Evolutionary conservation across 345 rosid species (phyloP), one percentile per base, ranked within the genome.

Genomic region (Erysimum cheiranthoides): DNA sequence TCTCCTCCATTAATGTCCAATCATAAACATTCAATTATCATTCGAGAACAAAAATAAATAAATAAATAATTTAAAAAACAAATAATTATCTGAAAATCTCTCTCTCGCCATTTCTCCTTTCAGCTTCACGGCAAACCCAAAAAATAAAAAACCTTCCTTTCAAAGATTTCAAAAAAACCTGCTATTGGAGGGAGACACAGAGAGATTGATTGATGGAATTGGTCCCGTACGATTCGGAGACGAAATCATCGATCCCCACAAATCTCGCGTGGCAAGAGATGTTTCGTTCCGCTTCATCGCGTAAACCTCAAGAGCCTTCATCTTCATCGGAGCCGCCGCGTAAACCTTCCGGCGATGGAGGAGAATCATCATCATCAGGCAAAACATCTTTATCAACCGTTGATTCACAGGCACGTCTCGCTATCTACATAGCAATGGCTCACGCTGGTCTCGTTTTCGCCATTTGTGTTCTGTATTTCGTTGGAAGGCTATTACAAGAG

Each of bases 401-500:
- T 31, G 96, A 92, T 65, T 85, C 98, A 12, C 90, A 90, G 81
- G 91, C 90, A 7, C 85, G 96, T 31, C 96, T 95, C 79, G 96
- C 99, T 38, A 81, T 95, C 2, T 95, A 87, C 86, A 92, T 89
- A 73, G 97, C 99, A 78, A 90, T 95, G 99, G 98, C 98, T 53
- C 99, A 95, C 82, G 92, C 94, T 6, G 98, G 98, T 35, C 88
- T 95, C 18, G 98, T 88, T 34, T 85, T 95, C 61, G 74, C 83
- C 8, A 82, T 95, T 47, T 83, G 85, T 70, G 75, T 90, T 13
- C 70, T 95, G 4, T 95, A 89, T 78, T 87, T 86, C 34, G 87
- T 82, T 14, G 82, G 87, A 63, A 95, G 84, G 84, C 89, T 95
- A 2, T 64, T 95, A 78, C 96, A 90, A 78, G 97, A 79, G 81